Evolutionary conservation across 2,329 filamentous ascomycete genomes (phyloP), one percentile per base, ranked within the genome.

Genomic region (Fusarium piperis): DNA sequence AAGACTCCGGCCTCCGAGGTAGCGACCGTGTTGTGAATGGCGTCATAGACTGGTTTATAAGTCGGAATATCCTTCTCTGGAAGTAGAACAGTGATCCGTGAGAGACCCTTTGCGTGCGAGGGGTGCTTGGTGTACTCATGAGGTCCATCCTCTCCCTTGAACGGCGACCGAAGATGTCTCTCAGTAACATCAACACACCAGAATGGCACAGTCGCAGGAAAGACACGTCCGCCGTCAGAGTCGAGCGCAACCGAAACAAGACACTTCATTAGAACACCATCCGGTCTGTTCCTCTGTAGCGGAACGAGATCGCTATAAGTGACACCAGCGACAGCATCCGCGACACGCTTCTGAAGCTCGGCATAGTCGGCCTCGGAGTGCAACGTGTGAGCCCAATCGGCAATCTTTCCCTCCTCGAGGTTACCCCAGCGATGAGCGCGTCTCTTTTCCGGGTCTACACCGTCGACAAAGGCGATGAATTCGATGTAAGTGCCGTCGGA

Each of bases 401-500:
- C 84, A 44, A 87, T 79, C 23, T 78, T 81, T 4, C 88, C 87
- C 33, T 85, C 84, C 0, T 79, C 70, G 11, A 87, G 84, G 0
- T 79, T 65, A 1, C 87, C 89, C 91, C 90, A 93, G 75, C 87
- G 87, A 74, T 92, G 90, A 1, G 80, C 79, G 7, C 75, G 75
- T 4, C 86, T 83, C 8, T 79, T 73, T 6, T 81, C 80, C 0
- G 79, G 80, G 20, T 82, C 79, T 30, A 80, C 69, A 11, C 78
- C 84, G 20, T 86, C 78, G 55, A 88, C 81, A 76, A 92, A 92
- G 39, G 89, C 86, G 66, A 92, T 90, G 57, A 92, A 81, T 76
- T 93, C 91, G 59, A 93, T 81, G 79, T 93, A 93, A 23, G 86
- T 86, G 32, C 91, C 91, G 72, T 92, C 90, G 28, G 82, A 74